A percentile compares a stretch with the other conserved stretches of the same genome.
Evolutionary conservation across 2,329 filamentous ascomycete species (phyloP).

Genomic region (Talaromyces sp.): DNA sequence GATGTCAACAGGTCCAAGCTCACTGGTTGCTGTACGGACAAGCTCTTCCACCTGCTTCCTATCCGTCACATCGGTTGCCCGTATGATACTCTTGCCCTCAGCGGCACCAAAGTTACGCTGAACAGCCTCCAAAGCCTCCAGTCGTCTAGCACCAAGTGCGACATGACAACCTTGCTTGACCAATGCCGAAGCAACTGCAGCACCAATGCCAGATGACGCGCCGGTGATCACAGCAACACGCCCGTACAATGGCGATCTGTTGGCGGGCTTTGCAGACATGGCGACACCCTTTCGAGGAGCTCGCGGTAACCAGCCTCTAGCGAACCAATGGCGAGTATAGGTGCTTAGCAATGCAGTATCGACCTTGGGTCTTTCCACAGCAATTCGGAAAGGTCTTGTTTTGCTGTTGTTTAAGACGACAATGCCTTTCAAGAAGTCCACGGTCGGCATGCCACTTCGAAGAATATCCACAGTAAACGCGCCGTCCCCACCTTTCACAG

Average conservation of each 20-base stretch:
- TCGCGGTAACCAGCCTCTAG: slow-evolving; percentile 69
- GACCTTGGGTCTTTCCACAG: slow-evolving; percentile 64
- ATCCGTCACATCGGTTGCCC: slow-evolving; percentile 70
- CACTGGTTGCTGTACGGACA: slow-evolving; percentile 55
- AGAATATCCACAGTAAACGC: slow-evolving; percentile 76
- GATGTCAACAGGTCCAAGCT: slow-evolving; percentile 72
- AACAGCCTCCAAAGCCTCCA: slow-evolving; percentile 64
- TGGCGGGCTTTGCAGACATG: slow-evolving; percentile 44
- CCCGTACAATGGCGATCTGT: slow-evolving; percentile 61
- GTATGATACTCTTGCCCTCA: slow-evolving; percentile 64
- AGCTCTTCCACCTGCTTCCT: slow-evolving; percentile 64
- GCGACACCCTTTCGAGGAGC: slow-evolving; percentile 55
- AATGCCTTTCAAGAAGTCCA: slow-evolving; percentile 67
- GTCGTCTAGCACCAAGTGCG: slow-evolving; percentile 67
- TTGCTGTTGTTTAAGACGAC: slow-evolving; percentile 70
- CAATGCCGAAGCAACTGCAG: slow-evolving; percentile 67
- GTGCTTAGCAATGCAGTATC: slow-evolving; percentile 69
- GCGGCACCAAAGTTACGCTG: slow-evolving; percentile 58
- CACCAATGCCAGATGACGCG: slow-evolving; percentile 75
- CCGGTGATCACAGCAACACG: slow-evolving; percentile 74
- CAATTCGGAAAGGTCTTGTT: slow-evolving; percentile 59
- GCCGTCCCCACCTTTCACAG: slow-evolving; percentile 63
- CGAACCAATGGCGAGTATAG: slow-evolving; percentile 77
- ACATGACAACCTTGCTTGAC: slow-evolving; percentile 69
- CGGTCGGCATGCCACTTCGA: slow-evolving; percentile 73